phyloP scores from a whole-genome alignment of 768 basidiomycete genomes.

The Neoboletus brunneissimus region DNA sequence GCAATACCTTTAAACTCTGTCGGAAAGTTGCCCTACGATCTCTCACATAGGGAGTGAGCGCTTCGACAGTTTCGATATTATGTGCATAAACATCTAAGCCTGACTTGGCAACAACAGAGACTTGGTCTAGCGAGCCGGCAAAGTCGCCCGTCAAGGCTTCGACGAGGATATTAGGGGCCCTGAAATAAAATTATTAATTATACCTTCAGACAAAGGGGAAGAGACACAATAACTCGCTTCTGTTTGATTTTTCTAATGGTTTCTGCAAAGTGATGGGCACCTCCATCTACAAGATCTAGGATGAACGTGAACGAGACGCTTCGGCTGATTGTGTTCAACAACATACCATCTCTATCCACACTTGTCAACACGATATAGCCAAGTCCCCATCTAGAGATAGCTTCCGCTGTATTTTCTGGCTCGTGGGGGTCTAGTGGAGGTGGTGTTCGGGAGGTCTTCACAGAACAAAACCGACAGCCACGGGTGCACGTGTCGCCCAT shows the following conservation, averaged over 20 bases:
- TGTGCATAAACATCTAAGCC: slow-evolving; percentile 98
- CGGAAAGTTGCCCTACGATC: slow-evolving; percentile 92
- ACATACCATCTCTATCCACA: slow-evolving; percentile 92
- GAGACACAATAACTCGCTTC: slow-evolving; percentile 52
- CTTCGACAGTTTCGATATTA: slow-evolving; percentile 96
- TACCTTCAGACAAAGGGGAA: background rate
- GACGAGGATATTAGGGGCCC: slow-evolving; percentile 92
- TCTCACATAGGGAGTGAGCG: slow-evolving; percentile 89
- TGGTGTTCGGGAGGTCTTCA: slow-evolving; percentile 88
- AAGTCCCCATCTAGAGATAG: slow-evolving; percentile 95
- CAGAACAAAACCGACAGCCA: slow-evolving; percentile 95
- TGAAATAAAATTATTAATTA: slow-evolving; percentile 29
- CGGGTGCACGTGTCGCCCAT: slow-evolving; percentile 99
- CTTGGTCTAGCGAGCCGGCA: slow-evolving; percentile 69
- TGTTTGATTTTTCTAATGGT: slow-evolving; percentile 95
- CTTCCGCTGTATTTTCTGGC: slow-evolving; percentile 97
- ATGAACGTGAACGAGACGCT: slow-evolving; percentile 1
- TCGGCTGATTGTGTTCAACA: background rate
- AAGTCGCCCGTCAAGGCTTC: slow-evolving; percentile 98
- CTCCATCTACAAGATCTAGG: slow-evolving; percentile 87
- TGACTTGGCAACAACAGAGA: slow-evolving; percentile 82
- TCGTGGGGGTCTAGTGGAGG: slow-evolving; percentile 94
- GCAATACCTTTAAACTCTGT: slow-evolving; percentile 76
- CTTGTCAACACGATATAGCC: slow-evolving; percentile 97
- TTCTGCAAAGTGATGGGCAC: slow-evolving; percentile 91